phyloP scores from a whole-genome alignment of 1,284 basidiomycete genomes.

The Schizophyllum amplum region DNA sequence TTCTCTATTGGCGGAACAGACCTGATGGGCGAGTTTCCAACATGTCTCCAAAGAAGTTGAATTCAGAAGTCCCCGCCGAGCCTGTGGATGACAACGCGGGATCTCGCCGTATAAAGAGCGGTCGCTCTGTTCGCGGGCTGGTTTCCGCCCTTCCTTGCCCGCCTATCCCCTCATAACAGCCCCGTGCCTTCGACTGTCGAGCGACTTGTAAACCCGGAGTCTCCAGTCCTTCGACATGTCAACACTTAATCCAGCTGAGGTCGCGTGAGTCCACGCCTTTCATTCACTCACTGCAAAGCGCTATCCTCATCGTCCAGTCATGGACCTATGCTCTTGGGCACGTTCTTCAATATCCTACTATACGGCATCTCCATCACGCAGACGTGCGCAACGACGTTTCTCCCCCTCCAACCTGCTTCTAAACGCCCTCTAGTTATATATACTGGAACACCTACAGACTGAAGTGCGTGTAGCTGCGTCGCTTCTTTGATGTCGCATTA shows the following conservation, averaged over 20 bases:
- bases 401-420: neutral
- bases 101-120: neutral
- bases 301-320: neutral
- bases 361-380: neutral
- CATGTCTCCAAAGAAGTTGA: no score
- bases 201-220: neutral
- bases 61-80: no score
- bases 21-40: no score
- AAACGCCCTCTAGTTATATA: neutral
- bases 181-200: neutral
- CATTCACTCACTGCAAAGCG: neutral
- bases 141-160: neutral
- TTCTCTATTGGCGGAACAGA: neutral
- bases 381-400: neutral
- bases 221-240: neutral
- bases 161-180: neutral
- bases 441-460: neutral
- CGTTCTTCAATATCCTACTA: neutral
- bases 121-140: neutral
- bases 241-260: slow-evolving; percentile 1
- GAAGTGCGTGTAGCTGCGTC: neutral
- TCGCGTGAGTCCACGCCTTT: neutral
- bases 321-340: slow-evolving; percentile 1
- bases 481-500: neutral
- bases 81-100: neutral